These are phyloP conservation scores for Edaphochlamys debaryana DNA, from an alignment of 139 green algal genomes.

Conservation along the genomic window DNA sequence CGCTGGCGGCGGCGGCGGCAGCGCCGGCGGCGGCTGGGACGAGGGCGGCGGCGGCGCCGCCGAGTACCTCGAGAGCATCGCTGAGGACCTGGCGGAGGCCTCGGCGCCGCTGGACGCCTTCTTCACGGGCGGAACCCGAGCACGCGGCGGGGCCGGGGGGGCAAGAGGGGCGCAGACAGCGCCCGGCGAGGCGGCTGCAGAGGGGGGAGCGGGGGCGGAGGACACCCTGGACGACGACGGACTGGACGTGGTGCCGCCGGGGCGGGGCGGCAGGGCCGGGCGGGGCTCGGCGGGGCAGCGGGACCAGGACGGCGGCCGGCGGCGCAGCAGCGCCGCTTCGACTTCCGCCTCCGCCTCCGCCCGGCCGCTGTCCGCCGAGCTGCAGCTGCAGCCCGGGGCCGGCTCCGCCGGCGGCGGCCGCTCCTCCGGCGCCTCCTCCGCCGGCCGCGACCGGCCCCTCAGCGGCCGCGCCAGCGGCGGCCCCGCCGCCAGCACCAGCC, in stretches of 20 bases:
- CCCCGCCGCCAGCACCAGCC: not conserved
- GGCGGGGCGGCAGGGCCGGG: no score
- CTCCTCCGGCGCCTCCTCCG: not conserved
- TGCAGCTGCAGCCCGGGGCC: no score
- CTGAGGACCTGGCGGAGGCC: conserved; percentile 26
- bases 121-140: not conserved
- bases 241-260: conserved; percentile 27
- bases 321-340: no score
- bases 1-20: not conserved
- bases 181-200: no score
- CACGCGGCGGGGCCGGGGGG: no score
- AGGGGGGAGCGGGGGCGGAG: not conserved
- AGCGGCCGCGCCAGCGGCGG: not conserved
- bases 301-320: not conserved
- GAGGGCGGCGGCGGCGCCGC: no score
- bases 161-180: no score
- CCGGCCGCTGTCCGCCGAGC: no score
- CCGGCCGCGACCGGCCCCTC: not conserved
- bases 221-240: conserved; percentile 25
- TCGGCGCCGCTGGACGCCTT: conserved; percentile 15
- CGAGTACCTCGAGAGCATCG: conserved; percentile 20
- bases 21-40: not conserved
- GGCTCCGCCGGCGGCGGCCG: not conserved
- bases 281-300: no score
- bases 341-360: no score